Evolutionary conservation across 352 stramenopile genomes (phyloP).

Genomic region (Pythium sukuiense): DNA sequence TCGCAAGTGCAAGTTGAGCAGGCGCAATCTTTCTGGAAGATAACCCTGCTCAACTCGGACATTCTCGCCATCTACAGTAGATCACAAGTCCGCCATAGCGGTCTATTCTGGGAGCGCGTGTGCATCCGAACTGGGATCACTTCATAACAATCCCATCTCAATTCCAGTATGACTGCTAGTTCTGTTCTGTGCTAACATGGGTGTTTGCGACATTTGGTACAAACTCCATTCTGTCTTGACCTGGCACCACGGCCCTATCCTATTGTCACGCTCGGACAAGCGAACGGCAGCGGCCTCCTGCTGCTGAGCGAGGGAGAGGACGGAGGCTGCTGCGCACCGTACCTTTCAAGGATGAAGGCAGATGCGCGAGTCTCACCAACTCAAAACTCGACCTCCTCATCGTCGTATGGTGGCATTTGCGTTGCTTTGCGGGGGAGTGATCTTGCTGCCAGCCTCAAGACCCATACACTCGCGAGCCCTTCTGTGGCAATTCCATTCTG

Average conservation of each 20-base stretch:
- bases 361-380: neutral
- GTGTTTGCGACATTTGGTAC: neutral
- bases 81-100: neutral
- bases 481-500: neutral
- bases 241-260: neutral
- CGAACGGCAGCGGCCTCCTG: neutral
- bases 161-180: neutral
- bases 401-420: neutral
- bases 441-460: too few relatives aligned
- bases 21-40: too few relatives aligned
- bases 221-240: neutral
- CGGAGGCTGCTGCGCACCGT: neutral
- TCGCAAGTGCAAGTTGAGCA: too few relatives aligned
- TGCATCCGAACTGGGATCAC: neutral
- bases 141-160: neutral
- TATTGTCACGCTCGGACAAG: neutral
- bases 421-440: too few relatives aligned
- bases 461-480: too few relatives aligned
- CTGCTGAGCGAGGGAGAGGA: neutral
- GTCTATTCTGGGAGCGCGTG: neutral
- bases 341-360: slow-evolving; percentile 2
- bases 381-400: neutral
- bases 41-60: too few relatives aligned
- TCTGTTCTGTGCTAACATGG: neutral
- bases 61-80: too few relatives aligned